Base-by-base conservation (phyloP, 106 monocot species). In the Iris macrosiphon region DNA sequence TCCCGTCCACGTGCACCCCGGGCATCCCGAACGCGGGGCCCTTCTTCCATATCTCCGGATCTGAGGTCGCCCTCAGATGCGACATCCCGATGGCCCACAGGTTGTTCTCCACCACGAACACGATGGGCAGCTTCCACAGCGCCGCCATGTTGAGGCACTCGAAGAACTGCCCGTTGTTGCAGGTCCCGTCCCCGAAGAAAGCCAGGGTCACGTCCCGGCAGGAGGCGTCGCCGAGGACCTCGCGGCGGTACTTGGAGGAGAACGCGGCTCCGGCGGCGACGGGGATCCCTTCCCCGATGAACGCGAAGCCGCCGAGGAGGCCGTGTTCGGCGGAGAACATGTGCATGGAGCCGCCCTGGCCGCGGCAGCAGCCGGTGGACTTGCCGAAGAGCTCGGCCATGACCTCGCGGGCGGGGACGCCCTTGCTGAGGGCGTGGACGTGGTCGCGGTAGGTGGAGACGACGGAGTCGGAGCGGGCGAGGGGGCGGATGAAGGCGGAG, bases 61-160 rank as follows among this genome's bases (percentile, higher is more conserved):
- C 92, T 2, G 92, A 86, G 4, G 86, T 82, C 12, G 85, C 69
- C n/a, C 82, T 53, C 10, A 92, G 20, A 28, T 86, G 92, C 1
- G 82, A 86, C 92, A 86, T 92, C 20, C 86, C 82, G 16, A 92
- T 86, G 0, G 92, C 86, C 86, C 82, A 86, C 63, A 83, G 52
- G 17, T 92, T 92, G 31, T 92, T 92, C 76, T 92, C 92, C 49
- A 92, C 92, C 28, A 86, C 92, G 50, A 92, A 92, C 41, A 91
- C 57, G 32, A 86, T 86, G 12, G 92, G 92, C 45, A 92, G 73
- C 73, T 92, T 92, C 86, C 86, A 92, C 26, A 92, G 75, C 25
- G 79, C 76, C 1, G 92, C 92, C 92, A 86, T 92, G 82, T 92
- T 92, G 52, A 92, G 66, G 51, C 82, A 82, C 78, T 92, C 92